These are phyloP conservation scores for Penicillium glabrum DNA, from an alignment of 2,329 filamentous ascomycete species.

Conservation along the genomic window DNA sequence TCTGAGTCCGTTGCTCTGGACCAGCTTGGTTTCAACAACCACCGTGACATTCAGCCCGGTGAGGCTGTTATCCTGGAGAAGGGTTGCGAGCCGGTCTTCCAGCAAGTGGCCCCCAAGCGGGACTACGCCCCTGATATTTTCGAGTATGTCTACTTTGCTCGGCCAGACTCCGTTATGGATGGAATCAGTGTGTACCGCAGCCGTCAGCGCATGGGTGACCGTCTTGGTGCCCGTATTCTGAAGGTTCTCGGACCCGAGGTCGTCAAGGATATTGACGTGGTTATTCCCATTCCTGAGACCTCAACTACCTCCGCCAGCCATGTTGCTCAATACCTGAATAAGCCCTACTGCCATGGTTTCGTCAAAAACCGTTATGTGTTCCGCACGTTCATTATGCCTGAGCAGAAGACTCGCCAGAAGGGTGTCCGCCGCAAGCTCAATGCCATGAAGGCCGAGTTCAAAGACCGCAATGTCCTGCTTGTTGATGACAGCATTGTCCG, in stretches of 20 bases:
- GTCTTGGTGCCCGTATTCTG: constrained; percentile 72
- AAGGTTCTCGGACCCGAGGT: constrained; percentile 66
- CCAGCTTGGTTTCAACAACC: constrained; percentile 76
- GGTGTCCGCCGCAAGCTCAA: constrained; percentile 88
- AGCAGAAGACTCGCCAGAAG: constrained; percentile 76
- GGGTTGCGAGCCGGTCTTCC: constrained; percentile 70
- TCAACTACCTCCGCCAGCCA: constrained; percentile 77
- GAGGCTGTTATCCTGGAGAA: constrained; percentile 85
- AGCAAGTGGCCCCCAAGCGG: constrained; percentile 67
- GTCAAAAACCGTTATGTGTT: constrained; percentile 90
- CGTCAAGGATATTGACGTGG: constrained; percentile 72
- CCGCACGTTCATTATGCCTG: constrained; percentile 84
- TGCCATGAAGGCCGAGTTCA: constrained; percentile 81
- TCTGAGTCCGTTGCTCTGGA: constrained; percentile 83
- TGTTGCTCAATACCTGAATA: constrained; percentile 71
- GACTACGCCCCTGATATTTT: constrained; percentile 83
- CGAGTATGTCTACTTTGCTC: constrained; percentile 83
- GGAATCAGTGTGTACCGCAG: constrained; percentile 84
- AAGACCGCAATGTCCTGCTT: constrained; percentile 74
- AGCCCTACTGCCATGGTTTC: constrained; percentile 77
- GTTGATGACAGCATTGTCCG: constrained; percentile 91
- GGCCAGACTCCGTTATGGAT: constrained; percentile 80
- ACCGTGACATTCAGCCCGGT: constrained; percentile 76
- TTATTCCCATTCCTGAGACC: constrained; percentile 83
- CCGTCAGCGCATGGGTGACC: constrained; percentile 81